These are phyloP conservation scores for Neonectria punicea DNA, from an alignment of 2,329 filamentous ascomycete species.

Conservation along the genomic window DNA sequence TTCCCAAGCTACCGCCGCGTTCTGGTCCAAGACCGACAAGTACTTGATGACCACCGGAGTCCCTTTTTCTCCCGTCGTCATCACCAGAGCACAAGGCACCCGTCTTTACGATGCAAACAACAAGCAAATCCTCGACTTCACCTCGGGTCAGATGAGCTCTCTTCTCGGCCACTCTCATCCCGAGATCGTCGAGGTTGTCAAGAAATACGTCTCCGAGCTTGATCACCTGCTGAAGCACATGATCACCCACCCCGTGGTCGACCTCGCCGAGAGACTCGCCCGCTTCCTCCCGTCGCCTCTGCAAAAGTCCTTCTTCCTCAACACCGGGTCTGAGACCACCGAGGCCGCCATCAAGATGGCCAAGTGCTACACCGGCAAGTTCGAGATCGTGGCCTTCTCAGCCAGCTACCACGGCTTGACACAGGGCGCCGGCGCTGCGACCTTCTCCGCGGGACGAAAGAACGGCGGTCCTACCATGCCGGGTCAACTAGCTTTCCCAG, in stretches of 20 bases:
- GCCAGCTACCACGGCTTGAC: constrained; percentile 72
- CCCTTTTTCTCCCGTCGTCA: constrained; percentile 51
- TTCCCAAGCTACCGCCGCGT: constrained; percentile 18
- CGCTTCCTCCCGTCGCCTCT: constrained; percentile 58
- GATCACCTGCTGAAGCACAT: constrained; percentile 69
- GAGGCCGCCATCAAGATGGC: constrained; percentile 73
- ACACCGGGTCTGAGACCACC: constrained; percentile 63
- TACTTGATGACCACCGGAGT: constrained; percentile 57
- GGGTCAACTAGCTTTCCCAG: constrained; percentile 67
- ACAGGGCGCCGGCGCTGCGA: constrained; percentile 60
- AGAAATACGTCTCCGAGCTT: constrained; percentile 57
- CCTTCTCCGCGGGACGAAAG: constrained; percentile 63
- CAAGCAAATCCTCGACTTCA: constrained; percentile 65
- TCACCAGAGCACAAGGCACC: constrained; percentile 57
- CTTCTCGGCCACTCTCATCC: constrained; percentile 67
- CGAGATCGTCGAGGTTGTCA: constrained; percentile 64
- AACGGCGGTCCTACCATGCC: constrained; percentile 60
- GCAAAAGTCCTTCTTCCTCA: constrained; percentile 66
- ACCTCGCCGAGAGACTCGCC: constrained; percentile 61
- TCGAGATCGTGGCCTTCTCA: constrained; percentile 69
- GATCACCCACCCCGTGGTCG: constrained; percentile 64
- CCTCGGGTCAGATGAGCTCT: constrained; percentile 69
- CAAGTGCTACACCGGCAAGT: constrained; percentile 70
- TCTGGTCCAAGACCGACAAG: constrained; percentile 51
- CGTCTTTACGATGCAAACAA: constrained; percentile 56